phyloP scores from a whole-genome alignment of 2,329 filamentous ascomycete genomes.

The Aspergillus fischeri region DNA sequence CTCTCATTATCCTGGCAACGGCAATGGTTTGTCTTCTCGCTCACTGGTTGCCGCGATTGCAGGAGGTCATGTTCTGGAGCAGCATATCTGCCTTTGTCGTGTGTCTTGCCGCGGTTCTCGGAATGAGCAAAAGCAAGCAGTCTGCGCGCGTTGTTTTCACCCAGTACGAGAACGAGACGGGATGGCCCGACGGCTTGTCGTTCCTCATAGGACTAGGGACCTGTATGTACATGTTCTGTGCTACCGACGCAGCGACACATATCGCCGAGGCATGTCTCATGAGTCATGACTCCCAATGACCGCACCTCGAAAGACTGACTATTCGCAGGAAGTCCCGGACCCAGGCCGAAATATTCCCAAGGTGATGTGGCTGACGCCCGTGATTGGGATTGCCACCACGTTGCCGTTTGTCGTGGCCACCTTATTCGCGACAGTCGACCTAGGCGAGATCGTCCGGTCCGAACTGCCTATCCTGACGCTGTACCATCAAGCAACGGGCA shows the following conservation, averaged over 20 bases:
- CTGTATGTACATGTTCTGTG: conserved; percentile 24
- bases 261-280: conserved; percentile 17
- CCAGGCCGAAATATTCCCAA: conserved; percentile 17
- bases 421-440: conserved; percentile 18
- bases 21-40: conserved; percentile 12
- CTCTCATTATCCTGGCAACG: conserved; percentile 8
- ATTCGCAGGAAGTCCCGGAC: conserved; percentile 15
- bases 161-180: conserved; percentile 17
- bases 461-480: conserved; percentile 16
- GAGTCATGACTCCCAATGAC: not conserved
- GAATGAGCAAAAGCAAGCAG: conserved; percentile 13
- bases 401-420: conserved; percentile 17
- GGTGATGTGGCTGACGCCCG: conserved; percentile 17
- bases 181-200: conserved; percentile 21
- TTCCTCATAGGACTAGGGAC: conserved; percentile 21
- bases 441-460: conserved; percentile 12
- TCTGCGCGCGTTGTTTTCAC: conserved; percentile 9
- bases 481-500: conserved; percentile 16
- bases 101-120: conserved; percentile 26
- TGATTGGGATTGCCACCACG: conserved; percentile 16
- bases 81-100: conserved; percentile 19
- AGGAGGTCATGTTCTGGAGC: conserved; percentile 15
- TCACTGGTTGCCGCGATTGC: conserved; percentile 9
- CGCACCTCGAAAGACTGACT: not conserved
- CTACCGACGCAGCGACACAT: conserved; percentile 21